Evolutionary conservation across 1,284 basidiomycete genomes (phyloP).

Genomic region (Austropuccinia psidii): DNA sequence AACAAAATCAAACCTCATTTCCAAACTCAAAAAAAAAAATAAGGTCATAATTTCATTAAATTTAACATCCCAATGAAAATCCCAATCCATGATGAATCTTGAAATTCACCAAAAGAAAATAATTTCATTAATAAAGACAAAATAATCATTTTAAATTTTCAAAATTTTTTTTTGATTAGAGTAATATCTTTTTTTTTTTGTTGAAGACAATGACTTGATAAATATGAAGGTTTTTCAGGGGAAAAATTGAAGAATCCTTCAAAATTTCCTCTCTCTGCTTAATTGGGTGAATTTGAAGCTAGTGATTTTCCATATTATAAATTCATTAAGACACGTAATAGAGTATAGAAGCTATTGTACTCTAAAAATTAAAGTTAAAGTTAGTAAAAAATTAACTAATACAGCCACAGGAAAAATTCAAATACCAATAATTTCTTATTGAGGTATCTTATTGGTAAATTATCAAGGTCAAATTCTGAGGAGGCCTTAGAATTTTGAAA

Average conservation of each 20-base stretch:
- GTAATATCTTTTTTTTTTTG: background rate
- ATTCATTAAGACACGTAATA: constrained; percentile 18
- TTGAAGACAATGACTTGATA: background rate
- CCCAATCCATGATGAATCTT: constrained; percentile 29
- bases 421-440: too few relatives aligned
- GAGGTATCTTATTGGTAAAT: too few relatives aligned
- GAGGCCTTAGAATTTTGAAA: too few relatives aligned
- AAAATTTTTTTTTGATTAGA: background rate
- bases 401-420: too few relatives aligned
- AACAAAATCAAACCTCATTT: too few relatives aligned
- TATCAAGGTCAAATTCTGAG: too few relatives aligned
- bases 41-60: constrained; percentile 29
- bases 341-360: constrained; percentile 10
- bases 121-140: constrained; percentile 14
- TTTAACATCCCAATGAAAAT: constrained; percentile 11
- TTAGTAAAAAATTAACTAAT: too few relatives aligned
- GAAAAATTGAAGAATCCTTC: constrained; percentile 11
- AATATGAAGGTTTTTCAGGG: background rate
- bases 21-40: constrained; percentile 31
- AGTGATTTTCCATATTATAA: background rate
- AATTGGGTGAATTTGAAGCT: constrained; percentile 1
- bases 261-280: background rate
- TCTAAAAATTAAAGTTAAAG: too few relatives aligned
- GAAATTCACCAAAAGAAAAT: constrained; percentile 21
- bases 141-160: constrained; percentile 27